These are phyloP conservation scores for Boletellus deceptivus DNA, from an alignment of 1,284 basidiomycete species.

Conservation along the genomic window DNA sequence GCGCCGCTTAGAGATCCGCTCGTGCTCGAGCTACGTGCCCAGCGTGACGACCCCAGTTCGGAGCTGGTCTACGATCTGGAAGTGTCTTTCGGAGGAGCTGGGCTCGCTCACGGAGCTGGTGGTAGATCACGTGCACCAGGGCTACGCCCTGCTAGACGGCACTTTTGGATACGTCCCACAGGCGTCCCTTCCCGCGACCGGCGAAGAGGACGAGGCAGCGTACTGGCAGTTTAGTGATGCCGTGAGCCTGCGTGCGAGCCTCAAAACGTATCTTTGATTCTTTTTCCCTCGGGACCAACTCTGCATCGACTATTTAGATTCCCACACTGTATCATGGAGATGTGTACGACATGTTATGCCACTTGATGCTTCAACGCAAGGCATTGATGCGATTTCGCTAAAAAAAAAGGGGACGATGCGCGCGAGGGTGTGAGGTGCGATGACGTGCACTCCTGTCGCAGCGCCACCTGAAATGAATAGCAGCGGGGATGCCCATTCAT, in stretches of 20 bases:
- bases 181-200: slow-evolving; percentile 1
- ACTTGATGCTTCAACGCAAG: too few relatives aligned
- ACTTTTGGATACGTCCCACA: slow-evolving; percentile 25
- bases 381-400: too few relatives aligned
- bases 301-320: too few relatives aligned
- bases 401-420: too few relatives aligned
- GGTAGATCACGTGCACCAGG: slow-evolving; percentile 10
- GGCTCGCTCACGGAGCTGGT: slow-evolving; percentile 21
- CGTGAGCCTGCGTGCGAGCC: slow-evolving; percentile 14
- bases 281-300: too few relatives aligned
- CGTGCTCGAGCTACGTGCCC: slow-evolving; percentile 27
- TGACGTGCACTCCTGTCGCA: too few relatives aligned
- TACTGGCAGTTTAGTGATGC: slow-evolving; percentile 8
- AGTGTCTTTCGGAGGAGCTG: slow-evolving; percentile 22
- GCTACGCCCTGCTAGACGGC: slow-evolving; percentile 25
- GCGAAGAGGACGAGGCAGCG: slow-evolving; percentile 13
- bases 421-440: too few relatives aligned
- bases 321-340: too few relatives aligned
- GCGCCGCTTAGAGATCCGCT: slow-evolving; percentile 22
- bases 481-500: too few relatives aligned
- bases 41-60: slow-evolving; percentile 14
- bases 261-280: background rate
- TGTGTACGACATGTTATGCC: too few relatives aligned
- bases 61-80: slow-evolving; percentile 30
- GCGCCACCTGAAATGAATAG: too few relatives aligned